Percentiles rank a stretch among this genome's conserved stretches.
Conservation (phyloP, 2,329 filamentous ascomycete genomes). For the Aspergillus proliferans region DNA sequence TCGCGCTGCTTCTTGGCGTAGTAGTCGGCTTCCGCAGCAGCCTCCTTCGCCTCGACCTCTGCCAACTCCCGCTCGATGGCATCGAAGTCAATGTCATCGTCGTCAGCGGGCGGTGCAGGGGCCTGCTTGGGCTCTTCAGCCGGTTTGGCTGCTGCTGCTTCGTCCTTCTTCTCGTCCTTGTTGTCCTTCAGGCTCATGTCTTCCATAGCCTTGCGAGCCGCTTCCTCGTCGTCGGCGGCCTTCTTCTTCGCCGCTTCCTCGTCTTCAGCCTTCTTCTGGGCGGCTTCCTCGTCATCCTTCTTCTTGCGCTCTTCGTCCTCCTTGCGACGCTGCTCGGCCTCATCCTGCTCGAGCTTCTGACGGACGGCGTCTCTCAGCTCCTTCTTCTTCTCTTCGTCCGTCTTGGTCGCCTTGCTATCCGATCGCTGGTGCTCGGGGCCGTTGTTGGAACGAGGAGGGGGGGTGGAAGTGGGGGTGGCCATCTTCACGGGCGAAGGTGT, state of each 20-base stretch:
- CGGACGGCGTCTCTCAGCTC: slow-evolving; percentile 57
- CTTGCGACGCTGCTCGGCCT: slow-evolving; percentile 43
- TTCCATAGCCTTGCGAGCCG: slow-evolving; percentile 17
- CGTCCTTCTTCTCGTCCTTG: neutral
- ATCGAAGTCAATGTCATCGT: slow-evolving; percentile 42
- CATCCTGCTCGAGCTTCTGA: slow-evolving; percentile 53
- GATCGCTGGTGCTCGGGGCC: slow-evolving; percentile 61
- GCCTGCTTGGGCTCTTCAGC: slow-evolving; percentile 18
- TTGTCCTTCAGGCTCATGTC: slow-evolving; percentile 23
- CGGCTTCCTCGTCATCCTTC: slow-evolving; percentile 24
- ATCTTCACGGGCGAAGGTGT: slow-evolving; percentile 53
- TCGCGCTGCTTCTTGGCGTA: slow-evolving; percentile 74
- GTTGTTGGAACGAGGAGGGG: slow-evolving; percentile 69
- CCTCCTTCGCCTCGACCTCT: slow-evolving; percentile 43
- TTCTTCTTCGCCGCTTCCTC: slow-evolving; percentile 26
- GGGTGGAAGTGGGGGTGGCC: slow-evolving; percentile 69
- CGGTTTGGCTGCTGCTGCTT: slow-evolving; percentile 41
- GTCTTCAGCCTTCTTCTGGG: slow-evolving; percentile 23
- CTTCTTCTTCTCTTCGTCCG: slow-evolving; percentile 72
- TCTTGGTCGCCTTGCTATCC: slow-evolving; percentile 67
- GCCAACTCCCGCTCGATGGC: slow-evolving; percentile 44
- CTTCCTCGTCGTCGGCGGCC: slow-evolving; percentile 17
- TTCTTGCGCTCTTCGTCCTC: slow-evolving; percentile 41
- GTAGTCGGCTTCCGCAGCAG: slow-evolving; percentile 40
- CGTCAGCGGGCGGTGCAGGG: slow-evolving; percentile 22